Evolutionary conservation across 2,329 filamentous ascomycete genomes (phyloP).

Genomic region (Sporothrix globosa): DNA sequence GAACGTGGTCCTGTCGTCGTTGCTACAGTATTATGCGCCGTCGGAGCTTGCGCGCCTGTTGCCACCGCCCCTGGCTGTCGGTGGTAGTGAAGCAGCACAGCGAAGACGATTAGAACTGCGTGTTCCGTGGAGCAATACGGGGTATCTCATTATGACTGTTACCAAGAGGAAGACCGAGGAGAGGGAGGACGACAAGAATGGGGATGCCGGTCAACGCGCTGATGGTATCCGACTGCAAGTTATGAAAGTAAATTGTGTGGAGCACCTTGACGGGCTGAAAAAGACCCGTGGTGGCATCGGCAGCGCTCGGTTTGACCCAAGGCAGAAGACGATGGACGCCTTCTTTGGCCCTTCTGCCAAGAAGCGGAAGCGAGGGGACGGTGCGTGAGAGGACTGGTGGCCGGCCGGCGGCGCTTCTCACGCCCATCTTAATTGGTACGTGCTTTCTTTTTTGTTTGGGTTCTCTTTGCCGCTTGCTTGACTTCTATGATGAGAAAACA

Average conservation of each 20-base stretch:
- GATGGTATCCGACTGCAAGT: constrained; percentile 48
- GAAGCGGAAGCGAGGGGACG: constrained; percentile 48
- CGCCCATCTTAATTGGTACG: constrained; percentile 45
- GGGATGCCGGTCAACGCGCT: neutral
- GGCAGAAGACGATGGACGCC: constrained; percentile 73
- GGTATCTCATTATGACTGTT: constrained; percentile 47
- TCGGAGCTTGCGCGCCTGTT: constrained; percentile 36
- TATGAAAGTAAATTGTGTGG: constrained; percentile 66
- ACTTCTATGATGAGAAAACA: constrained; percentile 69
- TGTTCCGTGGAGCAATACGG: constrained; percentile 58
- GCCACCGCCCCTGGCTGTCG: constrained; percentile 26
- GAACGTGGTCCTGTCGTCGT: constrained; percentile 65
- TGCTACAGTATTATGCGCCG: constrained; percentile 59
- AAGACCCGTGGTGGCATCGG: constrained; percentile 83
- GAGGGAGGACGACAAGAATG: neutral
- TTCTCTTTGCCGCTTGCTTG: constrained; percentile 25
- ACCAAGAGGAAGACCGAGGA: constrained; percentile 6
- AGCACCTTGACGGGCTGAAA: constrained; percentile 73
- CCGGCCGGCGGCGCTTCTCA: constrained; percentile 6
- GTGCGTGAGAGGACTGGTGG: constrained; percentile 34
- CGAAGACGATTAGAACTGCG: constrained; percentile 38
- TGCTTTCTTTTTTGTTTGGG: constrained; percentile 20
- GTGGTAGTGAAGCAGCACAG: neutral
- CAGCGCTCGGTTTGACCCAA: constrained; percentile 72
- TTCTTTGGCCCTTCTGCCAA: constrained; percentile 66